Percentiles rank a stretch among this genome's conserved stretches.
Conservation (phyloP, 371 early-diverging fungal genomes). For the Dichotomocladium elegans region DNA sequence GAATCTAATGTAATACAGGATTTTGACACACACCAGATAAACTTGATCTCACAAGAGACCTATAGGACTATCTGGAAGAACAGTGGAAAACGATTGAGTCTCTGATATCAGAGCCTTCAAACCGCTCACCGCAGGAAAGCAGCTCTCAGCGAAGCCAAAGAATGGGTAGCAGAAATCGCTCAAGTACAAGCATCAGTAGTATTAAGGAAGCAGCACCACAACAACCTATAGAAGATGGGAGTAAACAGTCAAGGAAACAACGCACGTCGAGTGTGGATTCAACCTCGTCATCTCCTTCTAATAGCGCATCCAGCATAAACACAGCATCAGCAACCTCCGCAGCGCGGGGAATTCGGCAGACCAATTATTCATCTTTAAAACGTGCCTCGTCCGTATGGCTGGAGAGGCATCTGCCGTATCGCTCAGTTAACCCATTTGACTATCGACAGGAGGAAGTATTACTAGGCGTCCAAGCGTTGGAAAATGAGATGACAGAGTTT, state of each 20-base stretch:
- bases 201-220: neutral
- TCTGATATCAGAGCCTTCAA: too few relatives aligned
- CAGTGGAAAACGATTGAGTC: constrained; percentile 9
- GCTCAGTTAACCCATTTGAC: constrained; percentile 20
- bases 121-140: too few relatives aligned
- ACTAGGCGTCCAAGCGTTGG: constrained; percentile 14
- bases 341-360: neutral
- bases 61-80: constrained; percentile 14
- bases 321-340: neutral
- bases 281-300: constrained; percentile 9
- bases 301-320: neutral
- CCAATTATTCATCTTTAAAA: constrained; percentile 2
- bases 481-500: constrained; percentile 20
- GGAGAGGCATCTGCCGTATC: constrained; percentile 14
- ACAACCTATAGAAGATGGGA: neutral
- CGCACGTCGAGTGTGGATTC: constrained; percentile 2
- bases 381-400: constrained; percentile 13
- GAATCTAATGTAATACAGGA: constrained; percentile 11
- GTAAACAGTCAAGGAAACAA: neutral
- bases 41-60: neutral
- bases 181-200: constrained; percentile 1
- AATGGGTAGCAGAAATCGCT: neutral
- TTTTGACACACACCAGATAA: neutral
- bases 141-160: too few relatives aligned
- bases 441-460: constrained; percentile 22